Evolutionary conservation across 257 asterid species (phyloP), one percentile per base, ranked within the genome.

Genomic region (Lycium ferocissimum): DNA sequence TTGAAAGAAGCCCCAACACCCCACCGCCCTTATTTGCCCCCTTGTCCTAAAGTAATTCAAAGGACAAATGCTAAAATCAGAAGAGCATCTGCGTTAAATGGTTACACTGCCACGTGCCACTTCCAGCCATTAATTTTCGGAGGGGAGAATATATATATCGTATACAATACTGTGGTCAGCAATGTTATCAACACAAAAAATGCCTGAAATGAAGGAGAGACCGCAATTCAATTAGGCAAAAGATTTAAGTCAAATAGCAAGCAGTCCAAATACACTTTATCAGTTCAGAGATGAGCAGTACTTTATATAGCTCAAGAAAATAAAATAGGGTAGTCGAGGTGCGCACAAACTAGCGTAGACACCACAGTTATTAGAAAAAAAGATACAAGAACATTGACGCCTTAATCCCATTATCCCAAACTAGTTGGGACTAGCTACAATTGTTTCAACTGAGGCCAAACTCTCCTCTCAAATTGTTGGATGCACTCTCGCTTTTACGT

Each of bases 141-240:
- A 40, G 7, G 7, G 79, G 79, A 70, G 33, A 70, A 70, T 17
- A 17, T 9, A 65, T 13, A 13, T 13, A 33, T 13, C 6, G 18
- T 12, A 66, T 62, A 62, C 14, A 20, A 62, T 62, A 26, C 40
- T 26, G 33, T 26, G 33, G 33, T 26, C 33, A 26, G 71, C 45
- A 12, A 5, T 13, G n/a, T 66, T 33, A 66, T 33, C 45, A 66
- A 66, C 4, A 66, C 47, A 66, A 33, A 26, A 62, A 66, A 66
- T 2, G 45, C 73, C 45, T 33, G 71, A 63, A 63, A 22, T 35
- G 45, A 66, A 66, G 73, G 73, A 33, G 73, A 12, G n/a, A 35
- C 73, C n/a, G n/a, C 73, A 33, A 66, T 66, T 66, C n/a, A 66
- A 33, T 66, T 33, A 33, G 73, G 73, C 45, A 26, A 66, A 66